Base-by-base conservation (phyloP, 139 green algal genomes). In the Chlamydomonas eustigma region DNA sequence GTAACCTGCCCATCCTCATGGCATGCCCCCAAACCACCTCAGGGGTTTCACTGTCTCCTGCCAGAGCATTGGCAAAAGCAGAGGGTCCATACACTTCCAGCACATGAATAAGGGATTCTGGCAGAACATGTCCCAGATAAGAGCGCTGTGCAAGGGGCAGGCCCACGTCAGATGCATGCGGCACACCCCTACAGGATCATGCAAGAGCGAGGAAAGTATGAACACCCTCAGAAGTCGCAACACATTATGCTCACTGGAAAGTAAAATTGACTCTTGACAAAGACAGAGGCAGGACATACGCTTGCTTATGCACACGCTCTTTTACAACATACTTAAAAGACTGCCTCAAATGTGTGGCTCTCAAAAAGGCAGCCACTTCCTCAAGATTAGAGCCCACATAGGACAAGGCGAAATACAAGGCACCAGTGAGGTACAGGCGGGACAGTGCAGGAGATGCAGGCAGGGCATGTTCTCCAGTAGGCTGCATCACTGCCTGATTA, bases 1-100 rank as follows among this genome's bases (percentile, higher is more conserved):
- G 77, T 8, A 98, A 89, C 4, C 89, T 85, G 50, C 88, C 58
- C 18, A 52, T 71, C 6, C 94, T 79, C 94, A 98, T 98, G 72
- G 64, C 75, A 50, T 94, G 84, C 24, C 91, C 97, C 94, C 94
- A 98, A 1, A 98, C 78, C 32, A 98, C 81, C 87, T 98, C 94
- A 0, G 94, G 94, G 1, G 85, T 97, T 85, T 97, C 90, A 1
- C 78, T 75, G 84, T 98, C 92, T 1, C 87, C 94, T 50, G 71
- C 68, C 22, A 98, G 78, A 0, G 91, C 91, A 33, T 82, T 81
- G 0, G 93, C 89, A 87, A 98, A 97, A 0, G 84, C 85, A 4
- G 83, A 78, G 2, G 92, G 66, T 0, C 91, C 87, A 4, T 84
- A 76, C 51, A 75, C 80, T 50, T 93, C 87, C 39, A 98, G 86